Conservation (phyloP, 495 filamentous ascomycete genomes). For the Penicillium cinerascens region DNA sequence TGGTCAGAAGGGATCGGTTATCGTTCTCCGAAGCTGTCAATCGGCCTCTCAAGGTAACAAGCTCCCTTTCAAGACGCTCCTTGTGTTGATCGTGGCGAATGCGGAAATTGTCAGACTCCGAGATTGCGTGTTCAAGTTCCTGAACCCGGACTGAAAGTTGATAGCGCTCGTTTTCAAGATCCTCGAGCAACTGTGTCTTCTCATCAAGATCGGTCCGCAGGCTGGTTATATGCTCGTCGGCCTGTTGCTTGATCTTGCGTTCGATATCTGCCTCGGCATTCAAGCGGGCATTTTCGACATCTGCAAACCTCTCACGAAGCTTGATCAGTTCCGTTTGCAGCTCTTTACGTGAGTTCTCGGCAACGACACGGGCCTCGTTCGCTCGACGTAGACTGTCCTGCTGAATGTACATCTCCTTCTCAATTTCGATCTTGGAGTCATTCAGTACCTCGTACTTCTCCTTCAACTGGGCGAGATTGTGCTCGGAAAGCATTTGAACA, state of each 20-base stretch:
- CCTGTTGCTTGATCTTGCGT: constrained; percentile 69
- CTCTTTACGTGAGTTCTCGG: constrained; percentile 85
- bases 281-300: constrained; percentile 78
- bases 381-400: constrained; percentile 90
- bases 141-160: constrained; percentile 73
- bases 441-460: constrained; percentile 86
- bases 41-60: constrained; percentile 89
- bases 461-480: constrained; percentile 76
- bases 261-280: constrained; percentile 80
- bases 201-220: constrained; percentile 75
- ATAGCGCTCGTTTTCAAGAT: constrained; percentile 71
- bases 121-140: constrained; percentile 75
- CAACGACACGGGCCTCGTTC: constrained; percentile 70
- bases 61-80: constrained; percentile 84
- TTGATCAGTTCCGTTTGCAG: constrained; percentile 79
- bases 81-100: constrained; percentile 88
- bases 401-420: constrained; percentile 98
- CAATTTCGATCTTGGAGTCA: constrained; percentile 93
- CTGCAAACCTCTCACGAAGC: constrained; percentile 75
- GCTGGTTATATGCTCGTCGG: constrained; percentile 76
- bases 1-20: constrained; percentile 91
- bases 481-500: constrained; percentile 85
- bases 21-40: constrained; percentile 94
- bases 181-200: constrained; percentile 63
- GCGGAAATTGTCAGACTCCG: constrained; percentile 83